These are phyloP conservation scores for Fraxinus platypoda DNA, from an alignment of 305 asterid species.

Conservation along the genomic window DNA sequence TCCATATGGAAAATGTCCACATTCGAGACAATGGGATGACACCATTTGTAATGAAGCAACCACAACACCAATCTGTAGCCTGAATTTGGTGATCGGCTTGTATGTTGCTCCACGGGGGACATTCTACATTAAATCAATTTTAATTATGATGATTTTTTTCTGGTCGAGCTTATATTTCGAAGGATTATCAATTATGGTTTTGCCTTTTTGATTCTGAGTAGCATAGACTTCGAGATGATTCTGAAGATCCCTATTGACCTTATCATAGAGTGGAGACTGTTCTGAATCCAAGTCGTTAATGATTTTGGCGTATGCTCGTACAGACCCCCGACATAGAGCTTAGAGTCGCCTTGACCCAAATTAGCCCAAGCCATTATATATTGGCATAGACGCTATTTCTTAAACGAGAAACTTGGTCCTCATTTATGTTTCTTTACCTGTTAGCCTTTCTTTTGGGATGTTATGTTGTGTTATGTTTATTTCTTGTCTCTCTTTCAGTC, in stretches of 20 bases:
- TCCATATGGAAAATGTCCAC: not conserved
- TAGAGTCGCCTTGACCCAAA: not conserved
- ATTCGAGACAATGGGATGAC: not conserved
- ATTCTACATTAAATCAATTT: not conserved
- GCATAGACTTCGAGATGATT: not conserved
- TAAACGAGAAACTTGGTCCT: not conserved
- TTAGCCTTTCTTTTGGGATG: not conserved
- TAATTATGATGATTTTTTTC: not conserved
- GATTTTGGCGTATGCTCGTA: not conserved
- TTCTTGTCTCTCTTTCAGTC: not conserved
- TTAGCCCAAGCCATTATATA: not conserved
- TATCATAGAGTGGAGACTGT: not conserved
- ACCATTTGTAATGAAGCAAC: not conserved
- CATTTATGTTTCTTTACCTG: not conserved
- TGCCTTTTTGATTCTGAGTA: not conserved
- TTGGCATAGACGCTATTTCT: not conserved
- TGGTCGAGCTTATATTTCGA: not conserved
- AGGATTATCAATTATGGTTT: not conserved
- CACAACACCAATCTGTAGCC: not conserved
- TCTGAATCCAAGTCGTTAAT: not conserved
- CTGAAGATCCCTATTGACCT: not conserved
- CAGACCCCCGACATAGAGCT: not conserved
- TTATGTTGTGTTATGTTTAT: not conserved
- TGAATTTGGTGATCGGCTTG: not conserved
- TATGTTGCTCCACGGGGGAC: not conserved